These are phyloP conservation scores for Ampelocalamus luodianensis DNA, from an alignment of 176 grass and related monocot genomes.

Conservation along the genomic window DNA sequence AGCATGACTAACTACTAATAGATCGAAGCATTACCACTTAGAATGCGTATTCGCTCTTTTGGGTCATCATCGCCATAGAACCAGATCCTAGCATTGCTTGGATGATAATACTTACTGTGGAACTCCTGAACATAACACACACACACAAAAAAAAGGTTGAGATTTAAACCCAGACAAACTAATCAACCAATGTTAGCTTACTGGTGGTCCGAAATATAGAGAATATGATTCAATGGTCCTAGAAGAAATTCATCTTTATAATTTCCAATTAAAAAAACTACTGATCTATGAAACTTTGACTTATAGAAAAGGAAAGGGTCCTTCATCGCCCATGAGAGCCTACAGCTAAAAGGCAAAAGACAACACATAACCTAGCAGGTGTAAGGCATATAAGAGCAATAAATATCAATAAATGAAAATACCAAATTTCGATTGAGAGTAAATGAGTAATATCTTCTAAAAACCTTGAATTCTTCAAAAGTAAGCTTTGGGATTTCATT, in stretches of 20 bases:
- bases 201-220: conserved; percentile 18
- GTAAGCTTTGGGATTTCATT: conserved; percentile 96
- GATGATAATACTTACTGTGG: conserved; percentile 91
- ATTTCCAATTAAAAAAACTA: conserved; percentile 9
- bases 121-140: conserved; percentile 68
- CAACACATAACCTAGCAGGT: not conserved
- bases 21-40: conserved; percentile 73
- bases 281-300: conserved; percentile 5
- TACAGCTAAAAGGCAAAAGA: not conserved
- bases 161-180: conserved; percentile 39
- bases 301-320: conserved; percentile 11
- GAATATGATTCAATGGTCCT: not conserved
- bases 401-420: conserved; percentile 11
- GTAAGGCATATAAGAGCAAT: conserved; percentile 16
- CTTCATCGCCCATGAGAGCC: not conserved
- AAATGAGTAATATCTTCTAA: conserved; percentile 39
- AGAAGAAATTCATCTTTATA: conserved; percentile 22
- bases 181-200: conserved; percentile 26
- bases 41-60: conserved; percentile 67
- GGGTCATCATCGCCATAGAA: conserved; percentile 96
- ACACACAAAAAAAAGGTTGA: not conserved
- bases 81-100: conserved; percentile 97
- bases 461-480: conserved; percentile 99
- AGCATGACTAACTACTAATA: conserved; percentile 11
- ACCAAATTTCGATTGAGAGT: conserved; percentile 29